Conservation (phyloP, 78 protist genomes). For the Paulinella micropora region DNA sequence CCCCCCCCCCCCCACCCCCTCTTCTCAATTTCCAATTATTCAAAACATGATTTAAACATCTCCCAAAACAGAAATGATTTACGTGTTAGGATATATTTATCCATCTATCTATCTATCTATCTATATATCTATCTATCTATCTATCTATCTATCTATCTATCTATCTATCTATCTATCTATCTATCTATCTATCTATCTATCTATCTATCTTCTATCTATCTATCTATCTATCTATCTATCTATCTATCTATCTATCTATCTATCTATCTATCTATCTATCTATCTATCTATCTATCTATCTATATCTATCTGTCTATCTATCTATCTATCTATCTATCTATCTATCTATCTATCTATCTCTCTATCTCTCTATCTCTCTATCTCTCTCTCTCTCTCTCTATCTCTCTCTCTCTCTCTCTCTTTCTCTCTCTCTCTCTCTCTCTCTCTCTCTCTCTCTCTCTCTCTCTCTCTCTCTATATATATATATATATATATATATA, state of each 20-base stretch:
- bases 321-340: neutral
- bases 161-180: neutral
- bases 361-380: neutral
- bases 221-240: neutral
- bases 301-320: neutral
- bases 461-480: neutral
- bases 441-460: neutral
- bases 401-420: neutral
- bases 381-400: neutral
- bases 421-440: neutral
- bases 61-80: too few relatives aligned
- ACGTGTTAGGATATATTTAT: too few relatives aligned
- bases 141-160: neutral
- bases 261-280: neutral
- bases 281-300: neutral
- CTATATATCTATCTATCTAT: neutral
- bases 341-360: neutral
- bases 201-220: neutral
- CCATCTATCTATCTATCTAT: neutral
- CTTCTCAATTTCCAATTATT: too few relatives aligned
- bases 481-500: neutral
- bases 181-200: neutral
- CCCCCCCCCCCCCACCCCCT: neutral
- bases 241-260: neutral
- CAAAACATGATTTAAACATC: too few relatives aligned